phyloP scores from a whole-genome alignment of 495 filamentous ascomycete genomes.

The Astrothelium macrocarpum region DNA sequence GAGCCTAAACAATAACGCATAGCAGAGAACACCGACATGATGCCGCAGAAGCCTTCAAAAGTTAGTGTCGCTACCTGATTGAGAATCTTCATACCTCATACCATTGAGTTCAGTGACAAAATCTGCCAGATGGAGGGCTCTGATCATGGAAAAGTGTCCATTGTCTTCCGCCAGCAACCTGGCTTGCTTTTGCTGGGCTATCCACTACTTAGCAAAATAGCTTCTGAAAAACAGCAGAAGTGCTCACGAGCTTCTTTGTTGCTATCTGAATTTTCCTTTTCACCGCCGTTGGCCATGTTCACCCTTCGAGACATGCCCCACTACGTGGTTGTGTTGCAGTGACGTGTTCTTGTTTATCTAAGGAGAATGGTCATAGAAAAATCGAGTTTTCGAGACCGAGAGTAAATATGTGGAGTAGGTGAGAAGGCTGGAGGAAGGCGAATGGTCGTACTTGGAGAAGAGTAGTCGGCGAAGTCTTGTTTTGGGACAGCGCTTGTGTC shows the following conservation, averaged over 20 bases:
- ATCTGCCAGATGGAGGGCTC: constrained; percentile 86
- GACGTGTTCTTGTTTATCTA: neutral
- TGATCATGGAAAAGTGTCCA: constrained; percentile 71
- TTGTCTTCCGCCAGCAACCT: constrained; percentile 64
- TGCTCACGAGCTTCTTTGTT: neutral
- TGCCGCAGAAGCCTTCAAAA: constrained; percentile 60
- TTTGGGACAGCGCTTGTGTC: neutral
- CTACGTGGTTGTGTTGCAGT: neutral
- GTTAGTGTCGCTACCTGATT: neutral
- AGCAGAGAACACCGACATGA: constrained; percentile 93
- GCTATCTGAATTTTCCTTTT: neutral
- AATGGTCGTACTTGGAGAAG: neutral
- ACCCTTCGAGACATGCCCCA: constrained; percentile 27
- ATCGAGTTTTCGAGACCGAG: neutral
- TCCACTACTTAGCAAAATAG: neutral
- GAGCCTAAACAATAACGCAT: constrained; percentile 85
- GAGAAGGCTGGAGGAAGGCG: neutral
- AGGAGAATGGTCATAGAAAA: neutral
- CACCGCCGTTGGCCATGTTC: constrained; percentile 22
- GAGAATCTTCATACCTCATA: constrained; percentile 29
- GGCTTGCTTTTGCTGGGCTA: constrained; percentile 77
- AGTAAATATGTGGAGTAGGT: neutral
- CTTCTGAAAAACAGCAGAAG: neutral
- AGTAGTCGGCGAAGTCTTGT: neutral
- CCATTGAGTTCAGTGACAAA: constrained; percentile 93